phyloP scores from a whole-genome alignment of 768 basidiomycete species.

The Amanita inopinata region DNA sequence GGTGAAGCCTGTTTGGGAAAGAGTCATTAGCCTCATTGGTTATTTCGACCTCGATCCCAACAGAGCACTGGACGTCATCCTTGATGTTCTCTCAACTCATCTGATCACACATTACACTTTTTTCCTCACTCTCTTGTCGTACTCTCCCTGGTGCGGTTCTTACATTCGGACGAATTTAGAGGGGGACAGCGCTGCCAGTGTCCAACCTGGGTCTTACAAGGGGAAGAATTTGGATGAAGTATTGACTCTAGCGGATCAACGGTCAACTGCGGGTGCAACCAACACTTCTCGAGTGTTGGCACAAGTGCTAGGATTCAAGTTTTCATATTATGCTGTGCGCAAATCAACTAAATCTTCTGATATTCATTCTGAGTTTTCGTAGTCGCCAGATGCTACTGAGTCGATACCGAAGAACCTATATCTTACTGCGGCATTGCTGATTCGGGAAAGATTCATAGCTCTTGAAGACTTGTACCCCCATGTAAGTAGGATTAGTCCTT shows the following conservation, averaged over 20 bases:
- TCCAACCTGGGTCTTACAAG: conserved; percentile 32
- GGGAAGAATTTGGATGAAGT: conserved; percentile 64
- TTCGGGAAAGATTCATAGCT: conserved; percentile 82
- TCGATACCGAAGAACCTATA: conserved; percentile 62
- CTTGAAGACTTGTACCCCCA: conserved; percentile 91
- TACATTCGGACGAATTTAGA: conserved; percentile 24
- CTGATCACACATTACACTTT: conserved; percentile 78
- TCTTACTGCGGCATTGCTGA: conserved; percentile 75
- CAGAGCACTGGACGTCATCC: conserved; percentile 83
- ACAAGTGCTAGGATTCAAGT: conserved; percentile 98
- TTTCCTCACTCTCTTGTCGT: conserved; percentile 78
- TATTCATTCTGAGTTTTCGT: conserved; percentile 8
- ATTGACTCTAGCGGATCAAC: conserved; percentile 41
- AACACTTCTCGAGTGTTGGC: conserved; percentile 52
- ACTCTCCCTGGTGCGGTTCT: conserved; percentile 80
- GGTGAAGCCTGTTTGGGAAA: conserved; percentile 67
- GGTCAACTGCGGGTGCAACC: conserved; percentile 14
- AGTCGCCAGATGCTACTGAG: conserved; percentile 55
- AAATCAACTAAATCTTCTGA: conserved; percentile 5
- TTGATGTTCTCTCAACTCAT: conserved; percentile 84
- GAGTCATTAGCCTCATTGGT: conserved; percentile 81
- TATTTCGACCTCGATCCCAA: conserved; percentile 97
- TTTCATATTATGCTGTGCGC: conserved; percentile 80
- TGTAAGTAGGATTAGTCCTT: conserved; percentile 37
- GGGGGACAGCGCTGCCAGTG: conserved; percentile 29